Percentiles rank a stretch among this genome's conserved stretches.
Evolutionary conservation across 345 rosid genomes (phyloP).

Genomic region (Psidium friedrichsthalianum): DNA sequence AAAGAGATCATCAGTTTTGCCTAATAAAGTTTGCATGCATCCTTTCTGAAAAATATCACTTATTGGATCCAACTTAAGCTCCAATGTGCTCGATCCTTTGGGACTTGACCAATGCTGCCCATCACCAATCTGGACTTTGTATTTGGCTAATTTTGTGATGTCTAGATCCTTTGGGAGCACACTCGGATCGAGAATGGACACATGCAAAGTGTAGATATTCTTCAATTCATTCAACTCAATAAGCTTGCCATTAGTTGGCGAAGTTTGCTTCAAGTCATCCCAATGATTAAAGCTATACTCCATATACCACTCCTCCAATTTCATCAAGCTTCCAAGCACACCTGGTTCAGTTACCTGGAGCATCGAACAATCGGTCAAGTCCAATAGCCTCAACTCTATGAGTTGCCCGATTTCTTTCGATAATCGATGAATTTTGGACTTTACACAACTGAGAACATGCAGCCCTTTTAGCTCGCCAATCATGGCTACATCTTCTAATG

Average conservation of each 20-base stretch:
- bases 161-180: neutral
- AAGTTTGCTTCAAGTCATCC: neutral
- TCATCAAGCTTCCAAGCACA: neutral
- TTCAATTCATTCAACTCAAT: neutral
- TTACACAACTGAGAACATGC: too few relatives aligned
- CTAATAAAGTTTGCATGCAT: too few relatives aligned
- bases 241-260: rapidly evolving
- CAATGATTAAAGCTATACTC: rapidly evolving
- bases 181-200: rapidly evolving
- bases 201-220: rapidly evolving
- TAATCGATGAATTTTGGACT: rapidly evolving
- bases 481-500: too few relatives aligned
- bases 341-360: neutral
- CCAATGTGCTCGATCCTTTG: too few relatives aligned
- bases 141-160: rapidly evolving
- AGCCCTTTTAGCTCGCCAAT: too few relatives aligned
- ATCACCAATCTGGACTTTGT: rapidly evolving
- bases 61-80: too few relatives aligned
- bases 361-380: rapidly evolving
- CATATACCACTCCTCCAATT: neutral
- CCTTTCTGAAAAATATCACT: too few relatives aligned
- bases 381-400: neutral
- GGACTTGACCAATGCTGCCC: rapidly evolving
- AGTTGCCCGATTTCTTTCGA: neutral
- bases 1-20: too few relatives aligned